phyloP scores from a whole-genome alignment of 106 monocot species.

The Allium sativum region DNA sequence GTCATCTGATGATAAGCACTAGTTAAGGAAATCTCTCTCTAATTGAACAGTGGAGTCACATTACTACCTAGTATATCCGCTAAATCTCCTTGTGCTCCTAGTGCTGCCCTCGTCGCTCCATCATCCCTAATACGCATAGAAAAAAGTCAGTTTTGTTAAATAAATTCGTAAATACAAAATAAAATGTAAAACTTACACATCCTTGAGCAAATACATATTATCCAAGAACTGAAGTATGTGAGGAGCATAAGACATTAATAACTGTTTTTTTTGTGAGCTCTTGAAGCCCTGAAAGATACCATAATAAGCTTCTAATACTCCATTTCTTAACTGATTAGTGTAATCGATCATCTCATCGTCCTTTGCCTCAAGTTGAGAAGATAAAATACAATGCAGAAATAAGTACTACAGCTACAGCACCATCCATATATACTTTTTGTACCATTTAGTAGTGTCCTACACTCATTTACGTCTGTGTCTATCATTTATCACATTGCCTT shows the following conservation, averaged over 20 bases:
- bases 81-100: constrained; percentile 84
- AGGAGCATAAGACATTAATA: constrained; percentile 60
- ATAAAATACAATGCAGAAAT: no score
- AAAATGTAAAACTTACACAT: constrained; percentile 54
- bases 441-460: no score
- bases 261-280: constrained; percentile 60
- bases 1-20: constrained; percentile 86
- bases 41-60: constrained; percentile 66
- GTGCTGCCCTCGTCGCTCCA: constrained; percentile 60
- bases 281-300: constrained; percentile 96
- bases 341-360: constrained; percentile 93
- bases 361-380: constrained; percentile 26
- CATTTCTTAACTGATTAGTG: constrained; percentile 84
- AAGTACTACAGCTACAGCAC: constrained; percentile 83
- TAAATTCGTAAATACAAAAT: no score
- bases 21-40: constrained; percentile 75
- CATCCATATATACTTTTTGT: no score
- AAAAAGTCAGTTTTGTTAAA: neutral
- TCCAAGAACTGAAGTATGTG: constrained; percentile 80
- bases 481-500: no score
- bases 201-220: constrained; percentile 61
- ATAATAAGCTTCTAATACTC: constrained; percentile 86
- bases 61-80: constrained; percentile 81
- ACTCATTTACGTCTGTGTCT: no score
- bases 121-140: constrained; percentile 65